These are phyloP conservation scores for Rhizopus arrhizus DNA, from an alignment of 371 early-diverging fungal genomes.

Conservation along the genomic window DNA sequence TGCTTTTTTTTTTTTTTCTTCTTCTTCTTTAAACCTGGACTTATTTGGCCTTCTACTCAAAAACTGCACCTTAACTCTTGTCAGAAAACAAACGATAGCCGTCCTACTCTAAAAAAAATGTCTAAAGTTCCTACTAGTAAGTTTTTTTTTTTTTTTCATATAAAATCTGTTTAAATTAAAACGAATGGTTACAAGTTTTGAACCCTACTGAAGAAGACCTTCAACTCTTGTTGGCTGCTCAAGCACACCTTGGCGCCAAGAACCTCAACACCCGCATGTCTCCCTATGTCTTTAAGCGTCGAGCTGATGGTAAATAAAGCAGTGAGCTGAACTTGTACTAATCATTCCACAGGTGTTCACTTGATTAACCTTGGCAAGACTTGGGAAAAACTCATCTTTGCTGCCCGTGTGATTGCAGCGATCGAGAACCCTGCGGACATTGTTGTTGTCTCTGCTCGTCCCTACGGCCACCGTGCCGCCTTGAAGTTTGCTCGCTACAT, in stretches of 20 bases:
- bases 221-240: slow-evolving; percentile 89
- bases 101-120: slow-evolving; percentile 29
- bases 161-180: neutral
- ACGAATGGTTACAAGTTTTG: slow-evolving; percentile 33
- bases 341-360: slow-evolving; percentile 17
- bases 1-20: neutral
- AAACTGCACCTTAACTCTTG: slow-evolving; percentile 36
- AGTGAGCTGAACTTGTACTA: neutral
- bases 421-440: slow-evolving; percentile 97
- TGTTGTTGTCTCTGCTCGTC: slow-evolving; percentile 93
- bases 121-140: slow-evolving; percentile 33
- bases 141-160: neutral
- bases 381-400: slow-evolving; percentile 98
- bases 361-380: slow-evolving; percentile 98
- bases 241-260: slow-evolving; percentile 88
- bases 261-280: slow-evolving; percentile 88
- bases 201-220: slow-evolving; percentile 87
- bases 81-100: slow-evolving; percentile 35
- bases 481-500: slow-evolving; percentile 97
- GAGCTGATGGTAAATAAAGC: slow-evolving; percentile 74
- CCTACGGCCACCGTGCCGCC: slow-evolving; percentile 98
- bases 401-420: slow-evolving; percentile 96
- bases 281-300: slow-evolving; percentile 92
- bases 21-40: slow-evolving; percentile 25
- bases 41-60: slow-evolving; percentile 29